phyloP scores from a whole-genome alignment of 2,329 filamentous ascomycete genomes.

The Aureobasidium sp. region DNA sequence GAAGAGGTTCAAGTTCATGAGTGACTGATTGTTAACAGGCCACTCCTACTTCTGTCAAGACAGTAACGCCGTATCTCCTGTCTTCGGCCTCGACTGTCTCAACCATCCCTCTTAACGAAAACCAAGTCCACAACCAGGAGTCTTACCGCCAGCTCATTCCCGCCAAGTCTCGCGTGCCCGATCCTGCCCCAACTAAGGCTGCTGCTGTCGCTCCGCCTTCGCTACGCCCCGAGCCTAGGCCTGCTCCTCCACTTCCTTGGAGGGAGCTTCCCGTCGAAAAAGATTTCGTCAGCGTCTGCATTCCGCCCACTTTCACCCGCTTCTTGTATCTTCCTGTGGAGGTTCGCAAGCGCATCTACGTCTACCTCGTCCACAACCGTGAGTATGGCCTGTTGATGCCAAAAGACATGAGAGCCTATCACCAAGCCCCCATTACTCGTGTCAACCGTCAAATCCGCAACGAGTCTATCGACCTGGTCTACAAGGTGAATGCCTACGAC shows the following conservation, averaged over 20 bases:
- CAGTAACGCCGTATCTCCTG: background rate
- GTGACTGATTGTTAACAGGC: background rate
- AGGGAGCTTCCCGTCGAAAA: background rate
- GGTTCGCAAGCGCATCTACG: background rate
- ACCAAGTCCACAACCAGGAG: background rate
- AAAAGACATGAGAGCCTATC: background rate
- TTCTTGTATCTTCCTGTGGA: constrained; percentile 1
- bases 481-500: background rate
- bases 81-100: background rate
- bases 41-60: background rate
- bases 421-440: constrained; percentile 9
- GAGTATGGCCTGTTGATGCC: background rate
- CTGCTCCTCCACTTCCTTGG: background rate
- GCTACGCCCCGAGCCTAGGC: background rate
- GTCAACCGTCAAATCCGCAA: background rate
- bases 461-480: background rate
- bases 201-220: background rate
- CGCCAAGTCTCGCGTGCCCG: background rate
- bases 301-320: background rate
- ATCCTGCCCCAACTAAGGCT: background rate
- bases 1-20: too few relatives aligned
- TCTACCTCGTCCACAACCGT: background rate
- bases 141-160: background rate
- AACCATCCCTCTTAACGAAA: background rate
- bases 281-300: background rate